Evolutionary conservation across 768 basidiomycete genomes (phyloP).

Genomic region (Agrocybe chaxingu): DNA sequence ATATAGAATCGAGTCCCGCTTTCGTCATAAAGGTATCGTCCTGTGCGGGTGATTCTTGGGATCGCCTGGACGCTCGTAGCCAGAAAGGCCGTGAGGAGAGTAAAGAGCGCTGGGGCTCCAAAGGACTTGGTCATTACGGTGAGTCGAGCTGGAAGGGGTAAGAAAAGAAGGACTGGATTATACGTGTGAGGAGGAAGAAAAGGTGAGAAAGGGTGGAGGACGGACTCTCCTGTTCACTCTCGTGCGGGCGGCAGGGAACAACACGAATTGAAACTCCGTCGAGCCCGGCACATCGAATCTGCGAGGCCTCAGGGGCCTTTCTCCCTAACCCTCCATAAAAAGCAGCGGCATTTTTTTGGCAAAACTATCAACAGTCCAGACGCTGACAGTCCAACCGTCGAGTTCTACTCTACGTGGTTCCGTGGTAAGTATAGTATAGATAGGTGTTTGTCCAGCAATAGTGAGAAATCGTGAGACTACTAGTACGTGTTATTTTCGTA

Average conservation of each 20-base stretch:
- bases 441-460: too few species aligned
- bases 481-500: background rate
- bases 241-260: background rate
- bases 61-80: slow-evolving; percentile 62
- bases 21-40: slow-evolving; percentile 78
- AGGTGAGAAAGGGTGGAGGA: background rate
- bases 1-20: slow-evolving; percentile 82
- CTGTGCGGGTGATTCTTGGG: slow-evolving; percentile 62
- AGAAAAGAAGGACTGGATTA: slow-evolving; percentile 9
- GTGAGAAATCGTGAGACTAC: too few species aligned
- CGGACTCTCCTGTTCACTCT: too few species aligned
- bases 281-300: background rate
- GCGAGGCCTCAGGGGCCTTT: background rate
- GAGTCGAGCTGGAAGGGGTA: background rate
- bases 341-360: background rate
- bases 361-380: background rate
- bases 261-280: slow-evolving; percentile 9
- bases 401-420: too few species aligned
- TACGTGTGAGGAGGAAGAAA: slow-evolving; percentile 1
- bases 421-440: background rate
- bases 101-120: slow-evolving; percentile 32
- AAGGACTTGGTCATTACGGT: slow-evolving; percentile 13
- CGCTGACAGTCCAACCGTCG: too few species aligned
- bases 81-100: slow-evolving; percentile 36
- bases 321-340: background rate